These are phyloP conservation scores for Sugiyamaella lignohabitans DNA, from an alignment of 805 yeast species.

Conservation along the genomic window DNA sequence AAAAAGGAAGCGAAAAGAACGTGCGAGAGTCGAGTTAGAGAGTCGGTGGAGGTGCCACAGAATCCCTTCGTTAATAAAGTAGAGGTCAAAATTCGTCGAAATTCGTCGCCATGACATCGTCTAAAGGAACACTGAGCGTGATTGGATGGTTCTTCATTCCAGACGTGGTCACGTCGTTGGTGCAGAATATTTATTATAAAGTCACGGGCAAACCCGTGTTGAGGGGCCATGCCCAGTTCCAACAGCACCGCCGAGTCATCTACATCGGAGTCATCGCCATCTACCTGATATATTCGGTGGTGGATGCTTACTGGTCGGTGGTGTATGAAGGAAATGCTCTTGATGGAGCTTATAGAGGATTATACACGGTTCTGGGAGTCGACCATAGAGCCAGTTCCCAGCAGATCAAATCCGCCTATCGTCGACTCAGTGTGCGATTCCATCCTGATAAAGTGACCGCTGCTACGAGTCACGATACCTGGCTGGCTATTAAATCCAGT, in stretches of 20 bases:
- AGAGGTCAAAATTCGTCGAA: no score
- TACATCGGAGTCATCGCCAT: constrained; percentile 16
- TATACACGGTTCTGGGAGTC: constrained; percentile 22
- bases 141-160: constrained; percentile 25
- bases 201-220: constrained; percentile 8
- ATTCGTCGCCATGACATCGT: not conserved
- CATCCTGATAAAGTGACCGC: constrained; percentile 34
- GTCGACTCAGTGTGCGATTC: constrained; percentile 20
- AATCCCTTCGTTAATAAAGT: no score
- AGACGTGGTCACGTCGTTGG: constrained; percentile 13
- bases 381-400: constrained; percentile 16
- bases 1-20: no score
- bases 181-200: constrained; percentile 21
- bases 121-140: constrained; percentile 6
- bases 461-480: constrained; percentile 17
- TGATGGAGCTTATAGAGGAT: constrained; percentile 10
- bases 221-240: constrained; percentile 8
- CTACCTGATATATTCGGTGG: constrained; percentile 20
- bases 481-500: constrained; percentile 60
- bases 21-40: no score
- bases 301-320: constrained; percentile 18
- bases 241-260: constrained; percentile 13
- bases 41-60: no score
- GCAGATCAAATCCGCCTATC: constrained; percentile 19
- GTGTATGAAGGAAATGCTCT: constrained; percentile 8